These are phyloP conservation scores for Globisporangium heterothallicum DNA, from an alignment of 352 stramenopile species.

Conservation along the genomic window DNA sequence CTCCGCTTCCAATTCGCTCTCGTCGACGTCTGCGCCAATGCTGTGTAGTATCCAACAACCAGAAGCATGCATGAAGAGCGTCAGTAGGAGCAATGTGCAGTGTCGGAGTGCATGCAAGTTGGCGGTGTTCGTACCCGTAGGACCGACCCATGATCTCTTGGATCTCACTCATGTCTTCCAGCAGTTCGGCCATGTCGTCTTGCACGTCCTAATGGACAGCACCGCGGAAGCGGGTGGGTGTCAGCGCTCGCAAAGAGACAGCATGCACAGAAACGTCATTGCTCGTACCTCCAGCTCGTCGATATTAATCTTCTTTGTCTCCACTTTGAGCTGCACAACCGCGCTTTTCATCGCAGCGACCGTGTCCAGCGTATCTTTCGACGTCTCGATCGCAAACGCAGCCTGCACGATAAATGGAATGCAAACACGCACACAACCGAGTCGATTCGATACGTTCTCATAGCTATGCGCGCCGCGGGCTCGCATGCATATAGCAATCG, in stretches of 20 bases:
- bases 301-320: slow-evolving; percentile 96
- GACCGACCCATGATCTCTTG: slow-evolving; percentile 95
- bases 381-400: slow-evolving; percentile 89
- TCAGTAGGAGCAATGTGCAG: too few relatives aligned
- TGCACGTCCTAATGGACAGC: slow-evolving; percentile 76
- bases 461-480: too few relatives aligned
- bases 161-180: slow-evolving; percentile 98
- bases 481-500: not conserved
- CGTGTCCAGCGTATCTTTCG: slow-evolving; percentile 89
- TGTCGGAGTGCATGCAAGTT: not conserved
- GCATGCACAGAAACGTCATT: too few relatives aligned
- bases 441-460: too few relatives aligned
- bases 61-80: too few relatives aligned
- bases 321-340: slow-evolving; percentile 86
- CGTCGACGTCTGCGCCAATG: slow-evolving; percentile 92
- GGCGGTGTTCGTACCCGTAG: slow-evolving; percentile 69
- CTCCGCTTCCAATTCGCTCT: slow-evolving; percentile 94
- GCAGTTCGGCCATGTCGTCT: slow-evolving; percentile 96
- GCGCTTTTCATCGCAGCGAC: slow-evolving; percentile 95
- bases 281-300: slow-evolving; percentile 92
- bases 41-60: slow-evolving; percentile 20
- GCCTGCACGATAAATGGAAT: slow-evolving; percentile 27
- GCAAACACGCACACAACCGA: not conserved
- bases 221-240: not conserved
- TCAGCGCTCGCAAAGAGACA: not conserved